A percentile compares a stretch with the other conserved stretches of the same genome.
Evolutionary conservation across 2,329 filamentous ascomycete species (phyloP).

Genomic region (Fusarium oxysporum): DNA sequence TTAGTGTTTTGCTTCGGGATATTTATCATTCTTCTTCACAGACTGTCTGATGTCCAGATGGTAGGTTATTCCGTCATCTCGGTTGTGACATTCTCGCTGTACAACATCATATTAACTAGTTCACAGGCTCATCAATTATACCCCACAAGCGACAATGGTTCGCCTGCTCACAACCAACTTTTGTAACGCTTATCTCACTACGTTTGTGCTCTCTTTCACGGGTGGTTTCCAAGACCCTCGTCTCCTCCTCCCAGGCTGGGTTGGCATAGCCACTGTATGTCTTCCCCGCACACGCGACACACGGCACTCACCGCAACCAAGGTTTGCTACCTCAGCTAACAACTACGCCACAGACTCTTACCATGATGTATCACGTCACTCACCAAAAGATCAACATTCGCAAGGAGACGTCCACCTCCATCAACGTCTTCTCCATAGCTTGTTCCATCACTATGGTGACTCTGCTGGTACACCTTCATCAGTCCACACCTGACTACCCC

Average conservation of each 20-base stretch:
- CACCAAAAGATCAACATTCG: conserved; percentile 84
- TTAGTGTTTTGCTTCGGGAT: conserved; percentile 80
- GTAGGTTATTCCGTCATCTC: conserved; percentile 55
- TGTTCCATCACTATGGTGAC: conserved; percentile 81
- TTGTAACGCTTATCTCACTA: conserved; percentile 80
- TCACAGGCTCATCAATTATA: conserved; percentile 83
- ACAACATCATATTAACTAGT: conserved; percentile 15
- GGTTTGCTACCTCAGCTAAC: not conserved
- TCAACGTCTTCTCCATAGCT: conserved; percentile 80
- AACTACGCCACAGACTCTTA: conserved; percentile 68
- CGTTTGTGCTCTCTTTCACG: conserved; percentile 75
- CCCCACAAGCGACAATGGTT: conserved; percentile 82
- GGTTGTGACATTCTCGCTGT: not conserved
- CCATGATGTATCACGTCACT: conserved; percentile 79
- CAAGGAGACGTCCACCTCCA: conserved; percentile 81
- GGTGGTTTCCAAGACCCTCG: conserved; percentile 78
- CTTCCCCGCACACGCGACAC: conserved; percentile 13
- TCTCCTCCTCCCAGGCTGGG: conserved; percentile 80
- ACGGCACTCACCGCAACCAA: conserved; percentile 13
- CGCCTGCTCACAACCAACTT: conserved; percentile 81
- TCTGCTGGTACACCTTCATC: conserved; percentile 74
- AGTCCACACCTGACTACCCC: conserved; percentile 70
- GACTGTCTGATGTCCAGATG: conserved; percentile 88
- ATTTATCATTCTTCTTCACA: conserved; percentile 85
- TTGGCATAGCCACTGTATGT: conserved; percentile 78